Conservation (phyloP, 805 yeast species). For the Phaffomyces thermotolerans region DNA sequence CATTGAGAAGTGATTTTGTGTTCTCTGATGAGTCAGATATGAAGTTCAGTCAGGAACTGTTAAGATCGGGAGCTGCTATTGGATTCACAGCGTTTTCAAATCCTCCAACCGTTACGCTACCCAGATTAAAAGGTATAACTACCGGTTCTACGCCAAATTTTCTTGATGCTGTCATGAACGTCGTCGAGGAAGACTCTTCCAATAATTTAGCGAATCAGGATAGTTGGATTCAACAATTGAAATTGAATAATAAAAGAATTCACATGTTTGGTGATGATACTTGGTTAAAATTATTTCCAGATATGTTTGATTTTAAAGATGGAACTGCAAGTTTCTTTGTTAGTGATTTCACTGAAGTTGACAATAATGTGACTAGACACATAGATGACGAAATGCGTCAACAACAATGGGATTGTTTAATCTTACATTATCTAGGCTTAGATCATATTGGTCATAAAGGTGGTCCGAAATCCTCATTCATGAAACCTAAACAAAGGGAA, state of each 20-base stretch:
- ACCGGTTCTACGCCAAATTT: conserved; percentile 94
- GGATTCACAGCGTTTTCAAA: conserved; percentile 89
- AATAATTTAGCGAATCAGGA: conserved; percentile 64
- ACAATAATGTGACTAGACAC: conserved; percentile 86
- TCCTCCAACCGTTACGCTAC: conserved; percentile 96
- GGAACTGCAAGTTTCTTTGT: conserved; percentile 95
- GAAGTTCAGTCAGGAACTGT: conserved; percentile 55
- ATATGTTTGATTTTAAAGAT: conserved; percentile 55
- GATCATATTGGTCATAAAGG: conserved; percentile 98
- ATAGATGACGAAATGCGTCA: conserved; percentile 47
- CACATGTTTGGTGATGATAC: conserved; percentile 97
- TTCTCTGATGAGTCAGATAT: conserved; percentile 61
- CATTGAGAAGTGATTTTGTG: conserved; percentile 83
- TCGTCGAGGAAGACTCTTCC: conserved; percentile 84
- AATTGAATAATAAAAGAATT: conserved; percentile 30
- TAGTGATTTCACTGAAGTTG: conserved; percentile 91
- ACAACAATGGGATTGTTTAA: conserved; percentile 72
- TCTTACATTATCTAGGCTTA: conserved; percentile 85
- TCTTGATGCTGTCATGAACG: conserved; percentile 87
- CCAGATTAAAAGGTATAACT: conserved; percentile 86
- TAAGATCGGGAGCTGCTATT: conserved; percentile 61
- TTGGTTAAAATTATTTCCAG: conserved; percentile 88
- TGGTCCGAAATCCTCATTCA: conserved; percentile 74
- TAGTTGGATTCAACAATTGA: conserved; percentile 77
- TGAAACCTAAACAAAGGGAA: conserved; percentile 78